Percentiles rank a stretch among this genome's conserved stretches.
phyloP scores from a whole-genome alignment of 768 basidiomycete species.

The Suillus occidentalis region DNA sequence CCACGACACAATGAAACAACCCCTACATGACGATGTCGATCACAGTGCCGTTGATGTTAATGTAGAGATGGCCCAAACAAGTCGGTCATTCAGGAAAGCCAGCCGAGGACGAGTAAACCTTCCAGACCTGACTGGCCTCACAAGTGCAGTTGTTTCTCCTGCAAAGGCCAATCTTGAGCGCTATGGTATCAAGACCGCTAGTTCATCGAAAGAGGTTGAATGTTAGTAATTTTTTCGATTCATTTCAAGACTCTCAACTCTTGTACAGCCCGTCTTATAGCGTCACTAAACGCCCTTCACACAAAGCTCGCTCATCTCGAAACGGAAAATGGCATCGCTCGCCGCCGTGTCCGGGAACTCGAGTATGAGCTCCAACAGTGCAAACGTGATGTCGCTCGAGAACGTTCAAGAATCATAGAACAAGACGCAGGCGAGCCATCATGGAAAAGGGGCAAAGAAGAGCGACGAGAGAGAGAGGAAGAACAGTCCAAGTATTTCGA shows the following conservation, averaged over 20 bases:
- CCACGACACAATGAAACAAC: background rate
- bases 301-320: constrained; percentile 71
- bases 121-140: constrained; percentile 84
- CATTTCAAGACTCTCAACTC: background rate
- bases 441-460: constrained; percentile 26
- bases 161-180: constrained; percentile 56
- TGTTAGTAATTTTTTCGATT: constrained; percentile 39
- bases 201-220: constrained; percentile 58
- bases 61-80: constrained; percentile 11
- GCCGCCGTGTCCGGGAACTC: constrained; percentile 81
- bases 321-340: constrained; percentile 78
- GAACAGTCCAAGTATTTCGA: constrained; percentile 60
- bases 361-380: constrained; percentile 85
- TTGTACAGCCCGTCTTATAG: constrained; percentile 55
- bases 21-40: constrained; percentile 37
- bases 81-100: constrained; percentile 19
- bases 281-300: constrained; percentile 63
- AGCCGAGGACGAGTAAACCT: constrained; percentile 52
- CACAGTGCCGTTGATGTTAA: constrained; percentile 19
- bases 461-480: constrained; percentile 35
- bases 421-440: constrained; percentile 41
- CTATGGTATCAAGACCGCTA: constrained; percentile 46
- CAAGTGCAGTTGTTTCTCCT: constrained; percentile 75
- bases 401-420: constrained; percentile 64
- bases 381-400: constrained; percentile 72